A percentile compares a stretch with the other conserved stretches of the same genome.
Evolutionary conservation across 306 rosid species (phyloP).

Genomic region (Cicer arietinum): DNA sequence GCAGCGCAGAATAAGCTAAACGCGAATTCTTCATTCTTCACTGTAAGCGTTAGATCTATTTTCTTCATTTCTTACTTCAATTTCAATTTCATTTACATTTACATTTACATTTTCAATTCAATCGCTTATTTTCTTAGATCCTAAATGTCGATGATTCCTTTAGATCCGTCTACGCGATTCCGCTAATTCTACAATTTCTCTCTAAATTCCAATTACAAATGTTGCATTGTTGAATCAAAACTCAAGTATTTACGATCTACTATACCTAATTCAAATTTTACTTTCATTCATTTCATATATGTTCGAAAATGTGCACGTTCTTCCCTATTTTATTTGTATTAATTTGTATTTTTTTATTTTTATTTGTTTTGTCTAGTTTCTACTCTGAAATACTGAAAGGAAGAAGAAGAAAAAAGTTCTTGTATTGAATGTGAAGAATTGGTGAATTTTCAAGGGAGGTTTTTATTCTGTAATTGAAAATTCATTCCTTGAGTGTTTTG

Average conservation of each 20-base stretch:
- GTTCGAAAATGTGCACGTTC: not conserved
- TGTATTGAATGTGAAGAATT: slow-evolving; percentile 28
- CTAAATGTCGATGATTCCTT: not conserved
- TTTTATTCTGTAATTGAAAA: slow-evolving; percentile 6
- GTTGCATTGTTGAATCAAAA: not conserved
- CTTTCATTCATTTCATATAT: slow-evolving; percentile 15
- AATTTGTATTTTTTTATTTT: not conserved
- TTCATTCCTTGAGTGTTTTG: slow-evolving; percentile 33
- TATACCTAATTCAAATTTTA: not conserved
- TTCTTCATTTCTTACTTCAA: not conserved
- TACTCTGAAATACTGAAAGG: slow-evolving; percentile 3
- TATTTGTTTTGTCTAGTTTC: not conserved
- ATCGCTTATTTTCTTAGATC: slow-evolving; percentile 19
- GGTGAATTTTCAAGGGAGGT: slow-evolving; percentile 22
- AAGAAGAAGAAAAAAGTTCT: slow-evolving; percentile 24
- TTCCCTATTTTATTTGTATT: not conserved
- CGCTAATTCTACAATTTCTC: slow-evolving; percentile 2
- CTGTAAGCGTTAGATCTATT: slow-evolving; percentile 48
- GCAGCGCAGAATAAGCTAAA: slow-evolving; percentile 28
- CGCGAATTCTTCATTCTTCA: slow-evolving; percentile 23
- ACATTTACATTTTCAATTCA: not conserved
- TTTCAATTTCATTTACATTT: not conserved
- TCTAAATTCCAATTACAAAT: not conserved
- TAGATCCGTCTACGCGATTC: slow-evolving; percentile 13
- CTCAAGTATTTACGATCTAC: slow-evolving; percentile 20